phyloP scores from a whole-genome alignment of 2,329 filamentous ascomycete species.

The Pseudogymnoascus sp. region DNA sequence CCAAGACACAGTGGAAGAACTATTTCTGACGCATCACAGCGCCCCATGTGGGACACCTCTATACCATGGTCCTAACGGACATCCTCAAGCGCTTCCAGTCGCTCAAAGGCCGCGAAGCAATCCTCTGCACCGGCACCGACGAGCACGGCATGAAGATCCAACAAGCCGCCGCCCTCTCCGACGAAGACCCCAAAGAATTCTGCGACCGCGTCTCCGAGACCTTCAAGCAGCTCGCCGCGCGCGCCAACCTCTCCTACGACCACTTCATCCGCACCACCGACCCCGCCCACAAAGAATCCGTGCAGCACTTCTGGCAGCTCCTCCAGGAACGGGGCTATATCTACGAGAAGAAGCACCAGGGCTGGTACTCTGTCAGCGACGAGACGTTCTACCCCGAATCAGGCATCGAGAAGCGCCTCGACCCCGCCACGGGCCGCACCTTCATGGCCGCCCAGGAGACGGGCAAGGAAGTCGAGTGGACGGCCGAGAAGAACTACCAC shows the following conservation, averaged over 20 bases:
- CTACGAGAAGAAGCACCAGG: conserved; percentile 78
- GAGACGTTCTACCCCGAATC: conserved; percentile 89
- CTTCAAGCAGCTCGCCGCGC: conserved; percentile 66
- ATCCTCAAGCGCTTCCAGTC: conserved; percentile 86
- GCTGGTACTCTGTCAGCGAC: conserved; percentile 95
- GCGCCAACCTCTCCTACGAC: conserved; percentile 65
- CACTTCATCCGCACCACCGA: conserved; percentile 93
- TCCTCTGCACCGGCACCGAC: conserved; percentile 85
- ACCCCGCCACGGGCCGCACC: conserved; percentile 73
- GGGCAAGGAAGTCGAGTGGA: conserved; percentile 90
- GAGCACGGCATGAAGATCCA: conserved; percentile 98
- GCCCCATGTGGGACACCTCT: conserved; percentile 90
- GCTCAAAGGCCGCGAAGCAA: conserved; percentile 61
- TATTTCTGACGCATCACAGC: conserved; percentile 39
- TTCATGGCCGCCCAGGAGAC: conserved; percentile 80
- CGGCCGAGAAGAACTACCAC: conserved; percentile 87
- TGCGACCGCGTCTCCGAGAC: conserved; percentile 77
- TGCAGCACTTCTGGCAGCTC: conserved; percentile 82
- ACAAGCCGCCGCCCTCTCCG: conserved; percentile 65
- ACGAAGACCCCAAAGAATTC: conserved; percentile 69
- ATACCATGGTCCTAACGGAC: conserved; percentile 85
- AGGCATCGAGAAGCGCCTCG: conserved; percentile 63
- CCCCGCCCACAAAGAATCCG: conserved; percentile 68
- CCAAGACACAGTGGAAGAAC: neutral
- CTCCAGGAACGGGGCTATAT: conserved; percentile 69